These are phyloP conservation scores for Fragaria iinumae DNA, from an alignment of 306 rosid genomes.

Conservation along the genomic window DNA sequence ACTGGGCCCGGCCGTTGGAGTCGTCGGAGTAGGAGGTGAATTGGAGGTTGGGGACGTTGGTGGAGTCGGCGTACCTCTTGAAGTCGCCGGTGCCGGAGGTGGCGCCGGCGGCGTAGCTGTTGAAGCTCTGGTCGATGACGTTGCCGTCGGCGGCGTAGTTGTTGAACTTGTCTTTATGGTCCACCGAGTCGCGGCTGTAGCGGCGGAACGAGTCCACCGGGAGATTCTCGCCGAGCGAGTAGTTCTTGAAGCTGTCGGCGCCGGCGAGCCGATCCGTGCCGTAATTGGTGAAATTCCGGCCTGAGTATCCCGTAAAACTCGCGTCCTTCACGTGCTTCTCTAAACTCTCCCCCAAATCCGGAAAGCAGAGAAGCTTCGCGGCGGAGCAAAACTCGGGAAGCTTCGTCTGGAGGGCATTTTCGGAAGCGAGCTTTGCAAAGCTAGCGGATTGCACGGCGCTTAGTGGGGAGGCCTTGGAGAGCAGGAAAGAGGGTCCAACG, in stretches of 20 bases:
- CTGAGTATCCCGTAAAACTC: conserved; percentile 44
- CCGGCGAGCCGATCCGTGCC: conserved; percentile 78
- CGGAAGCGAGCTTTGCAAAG: conserved; percentile 60
- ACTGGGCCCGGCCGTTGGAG: conserved; percentile 61
- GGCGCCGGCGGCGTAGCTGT: conserved; percentile 59
- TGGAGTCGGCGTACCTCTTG: conserved; percentile 45
- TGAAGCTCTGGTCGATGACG: conserved; percentile 78
- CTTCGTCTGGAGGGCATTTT: conserved; percentile 48
- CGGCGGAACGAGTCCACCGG: conserved; percentile 82
- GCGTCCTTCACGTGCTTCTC: conserved; percentile 64
- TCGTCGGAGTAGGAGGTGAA: conserved; percentile 75
- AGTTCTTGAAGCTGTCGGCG: conserved; percentile 64
- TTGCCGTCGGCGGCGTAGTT: conserved; percentile 54
- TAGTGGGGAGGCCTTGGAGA: conserved; percentile 78
- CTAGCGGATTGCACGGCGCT: conserved; percentile 55
- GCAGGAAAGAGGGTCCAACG: conserved; percentile 52
- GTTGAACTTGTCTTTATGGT: conserved; percentile 55
- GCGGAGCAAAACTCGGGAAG: conserved; percentile 76
- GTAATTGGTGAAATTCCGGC: conserved; percentile 77
- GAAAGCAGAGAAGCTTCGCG: conserved; percentile 75
- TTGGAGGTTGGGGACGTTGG: conserved; percentile 68
- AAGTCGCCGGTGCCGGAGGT: conserved; percentile 74
- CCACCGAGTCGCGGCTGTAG: conserved; percentile 68
- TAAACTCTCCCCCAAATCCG: conserved; percentile 51
- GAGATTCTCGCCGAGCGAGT: conserved; percentile 53